Conservation (phyloP, 768 basidiomycete species). For the Guyanaporus albipodus region DNA sequence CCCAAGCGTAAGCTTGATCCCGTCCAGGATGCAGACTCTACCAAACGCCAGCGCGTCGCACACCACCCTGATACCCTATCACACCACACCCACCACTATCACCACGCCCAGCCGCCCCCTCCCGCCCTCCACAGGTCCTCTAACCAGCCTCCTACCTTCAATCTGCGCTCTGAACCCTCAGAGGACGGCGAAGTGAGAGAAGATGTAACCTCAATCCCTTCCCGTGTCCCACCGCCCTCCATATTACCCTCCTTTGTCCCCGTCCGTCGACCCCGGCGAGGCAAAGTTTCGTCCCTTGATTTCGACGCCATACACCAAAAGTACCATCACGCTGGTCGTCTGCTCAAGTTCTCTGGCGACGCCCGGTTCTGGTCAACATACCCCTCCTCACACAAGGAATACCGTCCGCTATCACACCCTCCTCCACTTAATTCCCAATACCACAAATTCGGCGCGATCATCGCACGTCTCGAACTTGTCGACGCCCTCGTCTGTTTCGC, state of each 20-base stretch:
- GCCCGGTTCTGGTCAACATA: slow-evolving; percentile 74
- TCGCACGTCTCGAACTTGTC: slow-evolving; percentile 74
- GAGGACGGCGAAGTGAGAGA: slow-evolving; percentile 49
- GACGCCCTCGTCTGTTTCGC: slow-evolving; percentile 83
- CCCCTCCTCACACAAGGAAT: slow-evolving; percentile 59
- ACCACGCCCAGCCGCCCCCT: slow-evolving; percentile 23
- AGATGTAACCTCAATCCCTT: slow-evolving; percentile 27
- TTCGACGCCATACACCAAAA: slow-evolving; percentile 63
- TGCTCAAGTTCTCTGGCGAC: slow-evolving; percentile 82
- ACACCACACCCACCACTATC: slow-evolving; percentile 29
- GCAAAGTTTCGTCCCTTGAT: slow-evolving; percentile 43
- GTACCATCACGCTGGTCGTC: slow-evolving; percentile 65
- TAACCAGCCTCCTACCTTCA: slow-evolving; percentile 20
- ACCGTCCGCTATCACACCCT: slow-evolving; percentile 57
- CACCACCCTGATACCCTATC: slow-evolving; percentile 24
- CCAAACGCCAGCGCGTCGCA: slow-evolving; percentile 32
- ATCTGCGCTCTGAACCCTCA: slow-evolving; percentile 37
- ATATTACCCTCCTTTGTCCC: slow-evolving; percentile 43
- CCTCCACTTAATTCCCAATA: slow-evolving; percentile 65
- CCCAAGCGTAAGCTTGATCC: slow-evolving; percentile 39
- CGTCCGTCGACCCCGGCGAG: slow-evolving; percentile 64
- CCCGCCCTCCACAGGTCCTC: slow-evolving; percentile 20
- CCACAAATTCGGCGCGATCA: slow-evolving; percentile 69
- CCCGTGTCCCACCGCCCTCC: slow-evolving; percentile 27
- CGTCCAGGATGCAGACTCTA: slow-evolving; percentile 23